A percentile compares a stretch with the other conserved stretches of the same genome.
phyloP scores from a whole-genome alignment of 1,284 basidiomycete genomes.

The Ustilago sp. region DNA sequence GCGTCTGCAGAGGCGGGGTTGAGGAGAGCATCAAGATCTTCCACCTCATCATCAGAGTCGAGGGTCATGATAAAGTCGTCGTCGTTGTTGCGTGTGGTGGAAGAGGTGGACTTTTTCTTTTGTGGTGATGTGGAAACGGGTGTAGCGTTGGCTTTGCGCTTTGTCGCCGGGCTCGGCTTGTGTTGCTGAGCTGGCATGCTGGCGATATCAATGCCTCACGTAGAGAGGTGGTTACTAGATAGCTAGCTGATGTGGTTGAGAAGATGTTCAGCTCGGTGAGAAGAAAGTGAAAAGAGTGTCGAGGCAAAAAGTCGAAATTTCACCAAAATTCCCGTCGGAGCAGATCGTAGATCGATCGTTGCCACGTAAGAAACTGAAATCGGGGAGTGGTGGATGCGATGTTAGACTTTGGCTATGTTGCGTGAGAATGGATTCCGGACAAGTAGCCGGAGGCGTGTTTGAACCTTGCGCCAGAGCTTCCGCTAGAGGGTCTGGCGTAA shows the following conservation, averaged over 20 bases:
- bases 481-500: slow-evolving; percentile 43
- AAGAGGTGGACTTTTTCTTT: slow-evolving; percentile 21
- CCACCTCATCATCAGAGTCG: slow-evolving; percentile 64
- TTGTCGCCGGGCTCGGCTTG: slow-evolving; percentile 21
- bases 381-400: background rate
- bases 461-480: slow-evolving; percentile 43
- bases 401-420: slow-evolving; percentile 3
- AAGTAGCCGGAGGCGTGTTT: slow-evolving; percentile 26
- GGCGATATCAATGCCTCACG: background rate
- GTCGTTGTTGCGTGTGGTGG: slow-evolving; percentile 14
- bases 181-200: slow-evolving; percentile 27
- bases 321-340: background rate
- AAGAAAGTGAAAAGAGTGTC: background rate
- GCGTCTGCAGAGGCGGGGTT: slow-evolving; percentile 6
- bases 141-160: slow-evolving; percentile 32
- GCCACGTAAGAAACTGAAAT: no score
- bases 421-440: slow-evolving; percentile 18
- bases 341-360: slow-evolving; percentile 1
- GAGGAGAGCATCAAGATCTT: slow-evolving; percentile 28
- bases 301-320: background rate
- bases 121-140: slow-evolving; percentile 20
- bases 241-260: background rate
- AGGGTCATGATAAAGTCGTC: slow-evolving; percentile 68
- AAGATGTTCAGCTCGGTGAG: background rate
- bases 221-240: background rate